phyloP scores from a whole-genome alignment of 148 eudicot species.

The Fallopia convolvulus region DNA sequence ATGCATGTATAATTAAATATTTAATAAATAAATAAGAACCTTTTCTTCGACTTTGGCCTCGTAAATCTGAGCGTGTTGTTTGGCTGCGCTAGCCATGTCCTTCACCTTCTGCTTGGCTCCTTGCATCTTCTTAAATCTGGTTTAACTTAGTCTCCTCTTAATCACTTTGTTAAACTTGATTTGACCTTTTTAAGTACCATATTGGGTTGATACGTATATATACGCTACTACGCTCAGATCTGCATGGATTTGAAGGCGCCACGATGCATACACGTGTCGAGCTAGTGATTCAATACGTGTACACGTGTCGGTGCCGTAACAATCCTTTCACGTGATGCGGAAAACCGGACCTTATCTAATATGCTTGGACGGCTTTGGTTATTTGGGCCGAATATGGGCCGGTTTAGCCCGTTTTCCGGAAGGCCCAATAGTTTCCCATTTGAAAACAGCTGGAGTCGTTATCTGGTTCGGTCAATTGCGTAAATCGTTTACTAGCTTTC shows the following conservation, averaged over 20 bases:
- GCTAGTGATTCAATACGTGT: not conserved
- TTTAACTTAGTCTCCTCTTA: not conserved
- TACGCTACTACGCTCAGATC: not conserved
- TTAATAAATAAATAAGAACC: not conserved
- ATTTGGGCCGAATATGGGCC: not conserved
- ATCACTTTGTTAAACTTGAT: not conserved
- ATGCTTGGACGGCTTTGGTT: not conserved
- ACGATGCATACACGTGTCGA: not conserved
- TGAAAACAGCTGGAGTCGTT: not conserved
- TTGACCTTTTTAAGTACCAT: not conserved
- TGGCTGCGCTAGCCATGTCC: slow-evolving; percentile 56
- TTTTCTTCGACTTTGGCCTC: slow-evolving; percentile 60
- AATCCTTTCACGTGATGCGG: no score
- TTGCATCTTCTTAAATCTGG: slow-evolving; percentile 30
- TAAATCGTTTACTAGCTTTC: not conserved
- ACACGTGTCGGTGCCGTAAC: not conserved
- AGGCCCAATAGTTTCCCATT: not conserved
- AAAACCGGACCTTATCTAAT: not conserved
- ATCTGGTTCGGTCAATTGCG: not conserved
- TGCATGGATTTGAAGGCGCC: not conserved
- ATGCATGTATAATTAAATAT: no score
- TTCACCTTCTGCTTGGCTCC: slow-evolving; percentile 53
- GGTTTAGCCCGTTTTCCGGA: not conserved
- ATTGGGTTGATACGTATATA: not conserved
- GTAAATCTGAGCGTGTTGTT: slow-evolving; percentile 37